Percentiles rank a stretch among this genome's conserved stretches.
Conservation (phyloP, 2,329 filamentous ascomycete species). For the Neofusicoccum umdonicola region DNA sequence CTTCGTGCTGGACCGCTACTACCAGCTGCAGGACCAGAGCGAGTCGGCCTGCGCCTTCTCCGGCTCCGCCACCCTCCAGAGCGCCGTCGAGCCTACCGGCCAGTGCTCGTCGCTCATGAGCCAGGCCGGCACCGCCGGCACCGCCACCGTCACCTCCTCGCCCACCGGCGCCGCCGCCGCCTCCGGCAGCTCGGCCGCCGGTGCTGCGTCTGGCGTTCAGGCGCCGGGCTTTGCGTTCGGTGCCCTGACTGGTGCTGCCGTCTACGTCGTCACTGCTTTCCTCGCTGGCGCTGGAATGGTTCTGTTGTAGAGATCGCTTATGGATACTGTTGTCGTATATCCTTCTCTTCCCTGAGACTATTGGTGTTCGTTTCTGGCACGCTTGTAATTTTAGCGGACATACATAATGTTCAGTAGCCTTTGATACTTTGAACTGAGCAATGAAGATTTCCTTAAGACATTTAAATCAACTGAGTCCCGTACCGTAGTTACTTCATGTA, state of each 20-base stretch:
- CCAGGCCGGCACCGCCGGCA: slow-evolving; percentile 62
- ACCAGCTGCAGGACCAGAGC: slow-evolving; percentile 54
- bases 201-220: slow-evolving; percentile 31
- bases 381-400: neutral
- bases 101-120: slow-evolving; percentile 60
- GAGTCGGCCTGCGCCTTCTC: slow-evolving; percentile 68
- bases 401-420: slow-evolving; percentile 3
- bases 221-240: slow-evolving; percentile 46
- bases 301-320: slow-evolving; percentile 44
- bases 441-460: neutral
- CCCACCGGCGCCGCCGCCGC: slow-evolving; percentile 37
- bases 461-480: too few species aligned
- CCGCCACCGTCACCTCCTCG: slow-evolving; percentile 51
- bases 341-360: neutral
- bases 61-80: slow-evolving; percentile 60
- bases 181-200: slow-evolving; percentile 21
- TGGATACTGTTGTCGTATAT: neutral
- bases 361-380: neutral
- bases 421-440: neutral
- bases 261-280: slow-evolving; percentile 50
- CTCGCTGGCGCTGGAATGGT: slow-evolving; percentile 56
- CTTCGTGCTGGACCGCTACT: slow-evolving; percentile 73
- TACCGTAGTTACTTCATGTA: too few species aligned
- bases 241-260: slow-evolving; percentile 44
- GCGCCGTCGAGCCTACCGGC: slow-evolving; percentile 45